Evolutionary conservation across 371 early-diverging fungal species (phyloP).

Genomic region (Apophysomyces elegans): DNA sequence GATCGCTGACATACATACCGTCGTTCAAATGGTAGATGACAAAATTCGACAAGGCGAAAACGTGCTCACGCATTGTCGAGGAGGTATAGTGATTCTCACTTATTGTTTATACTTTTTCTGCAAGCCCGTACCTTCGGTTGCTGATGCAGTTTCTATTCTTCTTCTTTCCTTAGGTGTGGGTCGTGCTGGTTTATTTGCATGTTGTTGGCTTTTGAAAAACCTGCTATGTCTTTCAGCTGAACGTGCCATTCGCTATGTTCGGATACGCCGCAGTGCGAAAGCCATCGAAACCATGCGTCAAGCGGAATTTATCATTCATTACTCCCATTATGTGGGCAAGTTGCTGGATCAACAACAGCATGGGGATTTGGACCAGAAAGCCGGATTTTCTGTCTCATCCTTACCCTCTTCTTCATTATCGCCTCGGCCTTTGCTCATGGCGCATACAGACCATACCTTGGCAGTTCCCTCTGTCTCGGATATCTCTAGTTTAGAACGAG

Average conservation of each 20-base stretch:
- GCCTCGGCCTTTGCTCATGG: slow-evolving; percentile 15
- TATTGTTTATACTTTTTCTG: background rate
- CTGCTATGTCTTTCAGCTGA: slow-evolving; percentile 54
- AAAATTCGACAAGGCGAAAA: slow-evolving; percentile 57
- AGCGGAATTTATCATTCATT: slow-evolving; percentile 66
- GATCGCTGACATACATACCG: slow-evolving; percentile 60
- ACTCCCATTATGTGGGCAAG: slow-evolving; percentile 39
- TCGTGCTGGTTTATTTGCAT: slow-evolving; percentile 78
- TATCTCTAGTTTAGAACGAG: slow-evolving; percentile 27
- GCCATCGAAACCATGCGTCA: slow-evolving; percentile 73
- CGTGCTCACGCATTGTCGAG: slow-evolving; percentile 79
- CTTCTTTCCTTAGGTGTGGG: slow-evolving; percentile 62
- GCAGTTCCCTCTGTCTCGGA: slow-evolving; percentile 27
- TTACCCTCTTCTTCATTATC: background rate
- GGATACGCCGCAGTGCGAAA: slow-evolving; percentile 62
- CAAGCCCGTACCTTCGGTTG: background rate
- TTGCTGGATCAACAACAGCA: slow-evolving; percentile 9
- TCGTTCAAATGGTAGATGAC: slow-evolving; percentile 58
- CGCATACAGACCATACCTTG: slow-evolving; percentile 27
- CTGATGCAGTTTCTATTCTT: background rate
- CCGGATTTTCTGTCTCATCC: background rate
- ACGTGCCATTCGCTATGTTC: slow-evolving; percentile 57
- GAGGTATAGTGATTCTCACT: slow-evolving; percentile 52
- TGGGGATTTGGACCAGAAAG: slow-evolving; percentile 1
- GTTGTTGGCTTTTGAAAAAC: slow-evolving; percentile 72